Evolutionary conservation across 108 stramenopile species (phyloP), one percentile per base, ranked within the genome.

Genomic region (Pseudonitzschia pungens): DNA sequence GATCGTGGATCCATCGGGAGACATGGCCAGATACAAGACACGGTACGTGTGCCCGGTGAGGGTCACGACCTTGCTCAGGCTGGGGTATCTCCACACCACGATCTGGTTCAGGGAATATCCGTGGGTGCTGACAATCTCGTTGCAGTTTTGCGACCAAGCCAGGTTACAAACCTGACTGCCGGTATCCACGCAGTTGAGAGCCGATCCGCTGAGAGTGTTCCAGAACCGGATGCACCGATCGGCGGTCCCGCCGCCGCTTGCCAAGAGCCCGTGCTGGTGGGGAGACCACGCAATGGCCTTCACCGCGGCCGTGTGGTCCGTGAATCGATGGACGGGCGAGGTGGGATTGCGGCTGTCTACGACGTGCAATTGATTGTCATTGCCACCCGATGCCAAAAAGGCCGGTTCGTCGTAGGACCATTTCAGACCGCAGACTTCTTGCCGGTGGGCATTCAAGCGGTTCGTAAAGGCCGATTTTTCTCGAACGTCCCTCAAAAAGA

Each of bases 281-380:
- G 99, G 99, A 58, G 86, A 89, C 98, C 98, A 99, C 11, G 98
- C 94, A 78, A 99, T 96, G 21, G 99, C 99, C 86, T 99, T 99
- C 74, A 99, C 98, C 10, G 99, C 99, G 4, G 98, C 99, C 2
- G 92, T 93, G 86, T 99, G 99, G 27, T 95, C 98, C 20, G 83
- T 79, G 65, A 95, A 96, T 15, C 80, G 74, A 58, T 90, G 88
- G 18, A 85, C 56, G 7, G 90, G 89, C 42, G 77, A 65, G 40
- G 44, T 28, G n/a, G 87, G 84, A 81, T 89, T 89, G 41, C 92
- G 86, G 57, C 92, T 84, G 71, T 96, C 94, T 92, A 98, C 98
- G 20, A 99, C 91, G 41, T 96, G 77, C 9, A 99, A 84, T 72
- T 96, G 94, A 86, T 99, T 99, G 84, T 99, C 99, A 73, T 99